These are phyloP conservation scores for Mimosa pudica DNA, from an alignment of 306 rosid species.

Conservation along the genomic window DNA sequence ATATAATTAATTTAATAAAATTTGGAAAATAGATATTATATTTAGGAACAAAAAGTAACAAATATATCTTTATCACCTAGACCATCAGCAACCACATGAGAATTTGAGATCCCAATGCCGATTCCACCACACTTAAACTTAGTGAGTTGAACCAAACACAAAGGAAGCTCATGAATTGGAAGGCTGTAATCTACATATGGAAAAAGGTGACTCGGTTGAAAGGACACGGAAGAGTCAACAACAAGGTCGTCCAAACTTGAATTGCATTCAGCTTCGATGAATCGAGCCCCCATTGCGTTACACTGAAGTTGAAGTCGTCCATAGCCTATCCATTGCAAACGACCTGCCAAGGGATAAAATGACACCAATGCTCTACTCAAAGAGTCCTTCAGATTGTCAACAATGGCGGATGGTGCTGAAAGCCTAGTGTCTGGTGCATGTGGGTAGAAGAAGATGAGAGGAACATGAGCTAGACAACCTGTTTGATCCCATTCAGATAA, in stretches of 20 bases:
- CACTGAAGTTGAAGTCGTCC: slow-evolving; percentile 64
- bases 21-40: no score
- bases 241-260: slow-evolving; percentile 39
- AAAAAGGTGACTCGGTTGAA: slow-evolving; percentile 30
- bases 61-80: slow-evolving; percentile 15
- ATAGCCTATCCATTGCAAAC: slow-evolving; percentile 43
- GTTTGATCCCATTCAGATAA: slow-evolving; percentile 65
- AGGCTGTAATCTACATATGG: slow-evolving; percentile 47
- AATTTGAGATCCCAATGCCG: slow-evolving; percentile 35
- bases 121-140: slow-evolving; percentile 60
- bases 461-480: slow-evolving; percentile 49
- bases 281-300: slow-evolving; percentile 48
- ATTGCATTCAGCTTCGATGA: slow-evolving; percentile 53
- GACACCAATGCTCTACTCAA: slow-evolving; percentile 50
- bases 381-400: slow-evolving; percentile 47
- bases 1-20: no score
- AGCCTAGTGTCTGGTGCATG: slow-evolving; percentile 23
- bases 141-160: slow-evolving; percentile 52
- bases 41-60: no score
- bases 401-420: background rate
- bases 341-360: slow-evolving; percentile 70
- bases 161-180: slow-evolving; percentile 51
- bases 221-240: slow-evolving; percentile 33
- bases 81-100: slow-evolving; percentile 63
- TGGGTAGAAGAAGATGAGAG: slow-evolving; percentile 55